Evolutionary conservation across 2,329 filamentous ascomycete species (phyloP).

Genomic region (Pseudogymnoascus sp.): DNA sequence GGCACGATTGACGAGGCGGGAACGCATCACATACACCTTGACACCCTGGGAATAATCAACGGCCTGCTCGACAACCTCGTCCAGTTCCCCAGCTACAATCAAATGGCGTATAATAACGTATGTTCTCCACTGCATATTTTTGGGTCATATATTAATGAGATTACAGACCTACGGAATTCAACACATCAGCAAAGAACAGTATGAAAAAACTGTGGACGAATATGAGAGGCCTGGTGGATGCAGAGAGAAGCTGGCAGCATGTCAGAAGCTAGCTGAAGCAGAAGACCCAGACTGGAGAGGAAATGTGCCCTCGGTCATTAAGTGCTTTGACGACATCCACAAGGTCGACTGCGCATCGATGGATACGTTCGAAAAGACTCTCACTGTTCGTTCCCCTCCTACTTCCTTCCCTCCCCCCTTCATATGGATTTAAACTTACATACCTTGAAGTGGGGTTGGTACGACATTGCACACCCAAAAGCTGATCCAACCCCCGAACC

Average conservation of each 20-base stretch:
- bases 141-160: neutral
- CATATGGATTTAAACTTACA: conserved; percentile 21
- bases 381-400: neutral
- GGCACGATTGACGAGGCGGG: conserved; percentile 41
- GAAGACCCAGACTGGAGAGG: neutral
- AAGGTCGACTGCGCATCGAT: conserved; percentile 39
- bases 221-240: conserved; percentile 43
- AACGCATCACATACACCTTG: conserved; percentile 51
- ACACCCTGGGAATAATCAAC: conserved; percentile 61
- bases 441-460: conserved; percentile 14
- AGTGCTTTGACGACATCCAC: conserved; percentile 48
- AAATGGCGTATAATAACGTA: conserved; percentile 31
- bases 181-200: neutral
- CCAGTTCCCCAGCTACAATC: conserved; percentile 35
- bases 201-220: conserved; percentile 30
- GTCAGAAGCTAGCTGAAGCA: conserved; percentile 25
- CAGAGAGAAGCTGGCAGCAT: conserved; percentile 43
- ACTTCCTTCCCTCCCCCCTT: conserved; percentile 55
- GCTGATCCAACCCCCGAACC: neutral
- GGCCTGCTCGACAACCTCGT: conserved; percentile 57
- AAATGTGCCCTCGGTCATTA: conserved; percentile 31
- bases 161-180: neutral
- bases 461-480: conserved; percentile 31
- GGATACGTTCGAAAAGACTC: neutral
- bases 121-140: conserved; percentile 36